phyloP scores from a whole-genome alignment of 306 rosid genomes.

The Prunus campanulata region DNA sequence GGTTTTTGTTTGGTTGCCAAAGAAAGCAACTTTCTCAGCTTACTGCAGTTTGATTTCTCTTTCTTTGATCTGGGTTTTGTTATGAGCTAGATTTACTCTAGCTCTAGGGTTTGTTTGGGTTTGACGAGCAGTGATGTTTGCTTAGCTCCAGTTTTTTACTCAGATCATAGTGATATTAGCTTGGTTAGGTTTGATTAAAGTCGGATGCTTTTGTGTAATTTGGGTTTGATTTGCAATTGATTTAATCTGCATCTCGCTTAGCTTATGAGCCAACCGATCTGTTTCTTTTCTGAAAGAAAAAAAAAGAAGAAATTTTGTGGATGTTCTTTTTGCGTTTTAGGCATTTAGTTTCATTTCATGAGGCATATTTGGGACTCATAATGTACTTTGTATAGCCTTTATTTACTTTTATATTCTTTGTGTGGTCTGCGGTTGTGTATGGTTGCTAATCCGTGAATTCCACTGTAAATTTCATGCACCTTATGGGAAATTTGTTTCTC shows the following conservation, averaged over 20 bases:
- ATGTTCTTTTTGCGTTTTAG: not conserved
- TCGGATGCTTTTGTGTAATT: not conserved
- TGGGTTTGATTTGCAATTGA: not conserved
- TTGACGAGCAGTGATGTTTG: not conserved
- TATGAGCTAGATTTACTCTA: not conserved
- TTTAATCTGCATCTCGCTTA: not conserved
- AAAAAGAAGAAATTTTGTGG: not conserved
- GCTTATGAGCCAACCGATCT: not conserved
- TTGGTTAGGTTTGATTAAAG: not conserved
- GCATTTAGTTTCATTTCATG: not conserved
- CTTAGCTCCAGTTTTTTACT: not conserved
- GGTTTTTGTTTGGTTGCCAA: slow-evolving; percentile 21
- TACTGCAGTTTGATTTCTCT: not conserved
- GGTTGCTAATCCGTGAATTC: not conserved
- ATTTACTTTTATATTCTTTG: not conserved
- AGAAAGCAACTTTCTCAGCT: slow-evolving; percentile 9
- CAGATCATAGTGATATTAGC: slow-evolving; percentile 2
- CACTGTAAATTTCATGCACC: not conserved
- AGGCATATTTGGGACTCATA: not conserved
- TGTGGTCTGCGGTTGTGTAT: not conserved
- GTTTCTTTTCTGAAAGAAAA: not conserved
- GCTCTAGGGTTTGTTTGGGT: not conserved
- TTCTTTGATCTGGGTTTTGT: slow-evolving; percentile 7
- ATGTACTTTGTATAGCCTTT: not conserved
- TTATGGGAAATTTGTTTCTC: not conserved